phyloP scores from a whole-genome alignment of 345 rosid species.

The Gossypium australe region DNA sequence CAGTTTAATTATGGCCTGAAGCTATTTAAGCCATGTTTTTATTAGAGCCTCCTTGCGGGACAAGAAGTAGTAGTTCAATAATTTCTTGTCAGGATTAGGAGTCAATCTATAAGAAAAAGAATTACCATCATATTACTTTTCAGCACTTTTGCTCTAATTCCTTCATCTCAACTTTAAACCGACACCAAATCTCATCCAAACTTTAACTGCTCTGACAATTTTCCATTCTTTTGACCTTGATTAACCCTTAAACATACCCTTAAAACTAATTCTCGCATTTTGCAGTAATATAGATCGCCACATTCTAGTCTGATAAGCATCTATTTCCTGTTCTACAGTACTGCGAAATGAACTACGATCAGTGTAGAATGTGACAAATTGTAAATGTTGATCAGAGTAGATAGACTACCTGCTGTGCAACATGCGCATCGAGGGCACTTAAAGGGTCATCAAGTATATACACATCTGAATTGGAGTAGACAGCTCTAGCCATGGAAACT shows the following conservation, averaged over 20 bases:
- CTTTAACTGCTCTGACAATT: neutral
- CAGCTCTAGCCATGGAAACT: slow-evolving; percentile 97
- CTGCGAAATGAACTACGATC: neutral
- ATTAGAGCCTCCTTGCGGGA: neutral
- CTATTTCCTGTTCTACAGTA: neutral
- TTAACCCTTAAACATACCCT: neutral
- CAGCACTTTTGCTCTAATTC: neutral
- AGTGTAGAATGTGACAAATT: neutral
- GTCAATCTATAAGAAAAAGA: neutral
- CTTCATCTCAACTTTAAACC: neutral
- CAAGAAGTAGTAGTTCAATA: neutral
- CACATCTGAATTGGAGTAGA: slow-evolving; percentile 84
- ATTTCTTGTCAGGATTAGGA: neutral
- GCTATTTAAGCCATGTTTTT: neutral
- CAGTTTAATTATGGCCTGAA: neutral
- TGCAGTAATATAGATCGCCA: too few species aligned
- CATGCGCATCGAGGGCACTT: slow-evolving; percentile 95
- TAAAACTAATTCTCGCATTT: neutral
- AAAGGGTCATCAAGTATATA: slow-evolving; percentile 96
- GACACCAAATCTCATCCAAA: neutral
- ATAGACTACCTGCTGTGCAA: slow-evolving; percentile 67
- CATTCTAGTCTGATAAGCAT: neutral
- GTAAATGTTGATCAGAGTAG: neutral
- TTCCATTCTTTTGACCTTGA: neutral
- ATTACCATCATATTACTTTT: neutral